phyloP scores from a whole-genome alignment of 768 basidiomycete genomes.

The Trametes gibbosa region DNA sequence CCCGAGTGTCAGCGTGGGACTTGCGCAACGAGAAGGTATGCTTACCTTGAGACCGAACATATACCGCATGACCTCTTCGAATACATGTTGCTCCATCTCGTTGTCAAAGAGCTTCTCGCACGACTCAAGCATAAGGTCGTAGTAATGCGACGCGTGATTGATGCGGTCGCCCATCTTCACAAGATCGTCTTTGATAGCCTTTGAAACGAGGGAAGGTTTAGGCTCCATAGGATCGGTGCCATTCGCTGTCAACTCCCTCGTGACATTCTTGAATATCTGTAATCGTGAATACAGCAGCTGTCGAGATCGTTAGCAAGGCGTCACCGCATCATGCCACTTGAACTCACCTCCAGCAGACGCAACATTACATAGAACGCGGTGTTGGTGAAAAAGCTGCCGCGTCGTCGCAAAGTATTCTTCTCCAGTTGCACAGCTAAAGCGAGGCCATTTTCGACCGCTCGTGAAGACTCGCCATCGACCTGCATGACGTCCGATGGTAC shows the following conservation, averaged over 20 bases:
- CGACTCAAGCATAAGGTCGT: constrained; percentile 78
- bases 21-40: background rate
- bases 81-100: constrained; percentile 80
- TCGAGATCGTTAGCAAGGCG: background rate
- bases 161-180: constrained; percentile 23
- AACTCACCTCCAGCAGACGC: constrained; percentile 78
- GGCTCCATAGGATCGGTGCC: constrained; percentile 23
- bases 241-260: constrained; percentile 43
- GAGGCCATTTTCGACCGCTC: background rate
- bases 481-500: constrained; percentile 43
- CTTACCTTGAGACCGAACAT: constrained; percentile 82
- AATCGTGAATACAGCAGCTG: constrained; percentile 85
- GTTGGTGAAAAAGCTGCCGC: constrained; percentile 81
- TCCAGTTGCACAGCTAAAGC: constrained; percentile 14
- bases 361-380: constrained; percentile 84
- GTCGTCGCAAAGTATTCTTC: constrained; percentile 40
- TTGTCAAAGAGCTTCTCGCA: constrained; percentile 92
- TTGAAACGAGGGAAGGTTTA: constrained; percentile 38
- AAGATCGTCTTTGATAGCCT: constrained; percentile 33
- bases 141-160: constrained; percentile 63
- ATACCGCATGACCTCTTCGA: constrained; percentile 88
- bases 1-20: background rate
- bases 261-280: constrained; percentile 72
- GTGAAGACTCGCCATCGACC: constrained; percentile 30
- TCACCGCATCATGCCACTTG: background rate